Conservation (phyloP, 208 protist species). For the Tritrichomonas foetus region DNA sequence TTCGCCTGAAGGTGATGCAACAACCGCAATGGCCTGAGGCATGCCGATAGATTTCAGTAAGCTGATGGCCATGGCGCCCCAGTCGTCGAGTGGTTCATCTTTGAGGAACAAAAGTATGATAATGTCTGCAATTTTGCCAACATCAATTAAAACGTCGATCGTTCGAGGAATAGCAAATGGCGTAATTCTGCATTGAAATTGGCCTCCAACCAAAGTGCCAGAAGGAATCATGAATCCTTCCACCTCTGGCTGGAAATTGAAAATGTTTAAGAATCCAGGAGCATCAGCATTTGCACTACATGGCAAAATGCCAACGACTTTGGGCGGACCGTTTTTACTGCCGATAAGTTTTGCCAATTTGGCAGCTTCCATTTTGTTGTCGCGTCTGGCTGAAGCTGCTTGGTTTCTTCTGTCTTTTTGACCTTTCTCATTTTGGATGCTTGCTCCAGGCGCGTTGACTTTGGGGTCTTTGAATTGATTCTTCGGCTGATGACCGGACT, state of each 20-base stretch:
- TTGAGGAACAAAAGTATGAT: background rate
- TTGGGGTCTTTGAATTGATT: background rate
- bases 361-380: background rate
- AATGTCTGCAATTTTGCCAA: background rate
- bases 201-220: background rate
- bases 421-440: background rate
- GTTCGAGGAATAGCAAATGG: background rate
- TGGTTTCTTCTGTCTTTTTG: conserved; percentile 21
- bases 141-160: background rate
- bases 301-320: conserved; percentile 3
- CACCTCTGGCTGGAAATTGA: background rate
- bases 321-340: conserved; percentile 30
- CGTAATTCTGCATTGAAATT: background rate
- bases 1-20: background rate
- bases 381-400: background rate
- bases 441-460: background rate
- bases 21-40: background rate
- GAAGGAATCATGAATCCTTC: background rate
- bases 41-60: conserved; percentile 9
- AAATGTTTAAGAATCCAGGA: background rate
- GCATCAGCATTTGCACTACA: conserved; percentile 21
- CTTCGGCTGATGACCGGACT: background rate
- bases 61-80: background rate
- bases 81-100: background rate
- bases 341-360: background rate